phyloP scores from a whole-genome alignment of 176 grass and related monocot species.

The Leersia perrieri region DNA sequence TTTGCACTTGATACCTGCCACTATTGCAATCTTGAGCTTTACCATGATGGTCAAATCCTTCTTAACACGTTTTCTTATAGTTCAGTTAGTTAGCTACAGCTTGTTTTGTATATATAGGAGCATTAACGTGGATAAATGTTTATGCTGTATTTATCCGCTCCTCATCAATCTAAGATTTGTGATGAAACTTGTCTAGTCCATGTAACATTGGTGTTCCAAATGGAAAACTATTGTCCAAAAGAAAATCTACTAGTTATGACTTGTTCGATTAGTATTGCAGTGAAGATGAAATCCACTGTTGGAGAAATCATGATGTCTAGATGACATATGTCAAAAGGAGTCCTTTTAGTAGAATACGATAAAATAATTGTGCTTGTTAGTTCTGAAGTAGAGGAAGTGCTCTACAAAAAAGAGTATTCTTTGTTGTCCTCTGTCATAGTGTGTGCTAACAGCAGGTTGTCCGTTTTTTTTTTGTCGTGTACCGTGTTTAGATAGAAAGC shows the following conservation, averaged over 20 bases:
- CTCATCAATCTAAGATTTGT: not conserved
- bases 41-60: not conserved
- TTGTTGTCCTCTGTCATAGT: not conserved
- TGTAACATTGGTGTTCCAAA: not conserved
- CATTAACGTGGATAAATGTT: not conserved
- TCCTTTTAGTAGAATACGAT: conserved; percentile 6
- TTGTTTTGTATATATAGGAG: not conserved
- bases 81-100: not conserved
- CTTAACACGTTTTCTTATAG: no score
- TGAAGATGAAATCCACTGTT: not conserved
- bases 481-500: not conserved
- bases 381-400: not conserved
- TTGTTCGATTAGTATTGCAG: not conserved
- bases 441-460: no score
- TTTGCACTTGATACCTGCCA: not conserved
- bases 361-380: not conserved
- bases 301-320: not conserved
- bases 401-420: not conserved
- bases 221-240: not conserved
- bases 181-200: not conserved
- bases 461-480: not conserved
- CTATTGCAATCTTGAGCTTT: not conserved
- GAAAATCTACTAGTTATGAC: not conserved
- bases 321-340: not conserved
- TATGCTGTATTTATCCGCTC: not conserved